Conservation (phyloP, 148 eudicot species). For the Suaeda aralocaspica region DNA sequence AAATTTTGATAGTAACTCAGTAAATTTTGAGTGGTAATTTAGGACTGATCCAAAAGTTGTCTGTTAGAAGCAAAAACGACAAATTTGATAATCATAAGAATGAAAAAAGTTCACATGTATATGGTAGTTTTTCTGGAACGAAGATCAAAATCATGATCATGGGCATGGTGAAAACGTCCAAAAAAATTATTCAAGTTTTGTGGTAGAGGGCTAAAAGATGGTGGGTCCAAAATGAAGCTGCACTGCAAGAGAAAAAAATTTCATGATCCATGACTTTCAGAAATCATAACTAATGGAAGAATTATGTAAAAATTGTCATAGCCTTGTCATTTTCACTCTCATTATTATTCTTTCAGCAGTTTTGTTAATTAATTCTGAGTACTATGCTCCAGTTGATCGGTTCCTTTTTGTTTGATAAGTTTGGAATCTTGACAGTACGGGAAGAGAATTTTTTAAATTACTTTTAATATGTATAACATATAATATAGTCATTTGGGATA, state of each 20-base stretch:
- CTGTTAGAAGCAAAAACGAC: neutral
- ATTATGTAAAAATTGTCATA: slow-evolving; percentile 19
- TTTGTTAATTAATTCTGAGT: neutral
- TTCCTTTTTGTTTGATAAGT: too few species aligned
- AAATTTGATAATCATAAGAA: neutral
- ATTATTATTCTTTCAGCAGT: slow-evolving; percentile 11
- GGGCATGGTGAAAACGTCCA: slow-evolving; percentile 2
- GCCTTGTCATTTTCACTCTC: slow-evolving; percentile 24
- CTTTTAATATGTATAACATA: too few species aligned
- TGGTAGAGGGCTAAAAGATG: slow-evolving; percentile 3
- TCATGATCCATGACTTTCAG: slow-evolving; percentile 25
- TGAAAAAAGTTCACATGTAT: neutral
- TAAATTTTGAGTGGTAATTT: neutral
- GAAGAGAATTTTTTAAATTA: too few species aligned
- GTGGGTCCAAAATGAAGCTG: slow-evolving; percentile 19
- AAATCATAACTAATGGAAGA: slow-evolving; percentile 22
- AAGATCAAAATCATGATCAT: neutral
- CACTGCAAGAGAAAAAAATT: neutral
- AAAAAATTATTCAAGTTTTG: neutral
- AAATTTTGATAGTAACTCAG: too few species aligned
- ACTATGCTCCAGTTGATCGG: too few species aligned
- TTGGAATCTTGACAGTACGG: too few species aligned
- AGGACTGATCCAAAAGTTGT: neutral
- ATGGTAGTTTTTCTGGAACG: neutral
- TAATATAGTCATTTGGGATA: too few species aligned